phyloP scores from a whole-genome alignment of 331 rosid genomes.

The Quercus lobata region DNA sequence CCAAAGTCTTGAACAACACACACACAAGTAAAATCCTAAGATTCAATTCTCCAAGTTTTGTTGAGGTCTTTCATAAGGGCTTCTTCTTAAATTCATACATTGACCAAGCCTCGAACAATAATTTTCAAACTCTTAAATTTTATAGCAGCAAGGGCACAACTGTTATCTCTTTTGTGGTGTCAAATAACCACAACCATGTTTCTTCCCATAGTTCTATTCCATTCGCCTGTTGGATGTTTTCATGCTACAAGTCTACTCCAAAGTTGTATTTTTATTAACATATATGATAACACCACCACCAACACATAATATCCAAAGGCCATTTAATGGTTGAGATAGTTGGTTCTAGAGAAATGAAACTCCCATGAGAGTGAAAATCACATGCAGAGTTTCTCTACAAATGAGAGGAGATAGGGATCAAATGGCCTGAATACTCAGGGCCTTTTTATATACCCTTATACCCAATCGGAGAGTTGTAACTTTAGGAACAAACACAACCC shows the following conservation, averaged over 20 bases:
- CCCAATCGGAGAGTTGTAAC: no score
- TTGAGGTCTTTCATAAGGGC: not conserved
- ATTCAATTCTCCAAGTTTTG: not conserved
- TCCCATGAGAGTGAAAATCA: no score
- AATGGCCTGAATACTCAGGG: no score
- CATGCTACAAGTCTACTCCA: not conserved
- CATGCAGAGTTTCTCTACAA: no score
- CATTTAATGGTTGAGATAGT: not conserved
- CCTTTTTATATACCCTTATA: no score
- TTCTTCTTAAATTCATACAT: not conserved
- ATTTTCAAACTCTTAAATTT: not conserved
- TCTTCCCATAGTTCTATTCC: not conserved
- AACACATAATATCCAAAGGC: not conserved
- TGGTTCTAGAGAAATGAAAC: no score
- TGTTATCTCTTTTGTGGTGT: not conserved
- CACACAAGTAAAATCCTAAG: not conserved
- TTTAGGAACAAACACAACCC: no score
- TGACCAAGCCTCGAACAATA: not conserved
- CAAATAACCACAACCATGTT: not conserved
- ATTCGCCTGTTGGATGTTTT: not conserved
- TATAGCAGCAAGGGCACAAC: not conserved
- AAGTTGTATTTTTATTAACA: not conserved
- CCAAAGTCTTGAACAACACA: not conserved
- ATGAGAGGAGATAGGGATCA: no score
- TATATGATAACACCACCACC: not conserved